A percentile compares a stretch with the other conserved stretches of the same genome.
phyloP scores from a whole-genome alignment of 1,284 basidiomycete genomes.

The Cryptococcus hybrid region DNA sequence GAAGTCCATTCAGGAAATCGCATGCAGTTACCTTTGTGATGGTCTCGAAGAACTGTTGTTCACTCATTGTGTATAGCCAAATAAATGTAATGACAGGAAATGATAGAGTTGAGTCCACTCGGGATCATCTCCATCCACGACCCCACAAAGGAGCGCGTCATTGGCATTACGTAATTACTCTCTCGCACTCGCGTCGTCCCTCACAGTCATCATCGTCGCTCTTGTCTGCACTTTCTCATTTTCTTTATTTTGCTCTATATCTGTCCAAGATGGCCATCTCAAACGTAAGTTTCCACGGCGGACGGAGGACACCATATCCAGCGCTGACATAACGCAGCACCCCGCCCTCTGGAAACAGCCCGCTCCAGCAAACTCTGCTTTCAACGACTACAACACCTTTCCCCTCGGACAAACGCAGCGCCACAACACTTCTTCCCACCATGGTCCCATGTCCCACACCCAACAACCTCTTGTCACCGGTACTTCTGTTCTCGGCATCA shows the following conservation, averaged over 20 bases:
- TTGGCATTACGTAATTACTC: background rate
- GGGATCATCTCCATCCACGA: no score
- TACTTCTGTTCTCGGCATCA: conserved; percentile 89
- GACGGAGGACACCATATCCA: background rate
- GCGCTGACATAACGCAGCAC: conserved; percentile 26
- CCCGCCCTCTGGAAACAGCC: conserved; percentile 48
- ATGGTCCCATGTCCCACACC: conserved; percentile 18
- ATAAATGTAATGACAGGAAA: no score
- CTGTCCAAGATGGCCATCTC: background rate
- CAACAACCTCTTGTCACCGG: conserved; percentile 91
- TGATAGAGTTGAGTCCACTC: no score
- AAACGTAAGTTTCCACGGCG: background rate
- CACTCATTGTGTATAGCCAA: conserved; percentile 57
- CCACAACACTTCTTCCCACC: conserved; percentile 6
- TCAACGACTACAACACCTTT: conserved; percentile 42
- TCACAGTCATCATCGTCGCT: background rate
- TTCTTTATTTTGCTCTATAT: background rate
- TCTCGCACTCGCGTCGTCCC: conserved; percentile 6
- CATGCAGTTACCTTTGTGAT: conserved; percentile 65
- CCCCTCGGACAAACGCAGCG: conserved; percentile 22
- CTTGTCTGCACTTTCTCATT: background rate
- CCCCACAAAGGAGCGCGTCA: no score
- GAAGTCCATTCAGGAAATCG: background rate
- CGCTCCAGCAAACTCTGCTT: conserved; percentile 36
- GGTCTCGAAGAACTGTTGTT: conserved; percentile 73